Evolutionary conservation across 495 filamentous ascomycete species (phyloP), one percentile per base, ranked within the genome.

Genomic region (Hyphodiscus hymeniophilus): DNA sequence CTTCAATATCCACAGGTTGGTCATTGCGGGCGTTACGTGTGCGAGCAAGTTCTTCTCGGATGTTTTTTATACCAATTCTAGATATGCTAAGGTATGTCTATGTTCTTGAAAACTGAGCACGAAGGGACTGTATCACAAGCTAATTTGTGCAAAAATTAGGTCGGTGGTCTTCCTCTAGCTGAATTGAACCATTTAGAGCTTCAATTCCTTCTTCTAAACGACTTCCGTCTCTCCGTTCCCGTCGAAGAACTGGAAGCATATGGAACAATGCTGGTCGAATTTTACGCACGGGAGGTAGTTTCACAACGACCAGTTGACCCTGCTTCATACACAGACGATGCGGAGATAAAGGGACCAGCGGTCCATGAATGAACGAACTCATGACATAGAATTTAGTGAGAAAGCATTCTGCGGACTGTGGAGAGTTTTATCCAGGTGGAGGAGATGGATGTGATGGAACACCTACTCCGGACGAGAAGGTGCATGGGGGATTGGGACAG

Each of bases 1-100:
- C 63, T 99, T 92, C 66, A 99, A 99, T 66, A 99, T 99, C 54
- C 92, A 99, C 58, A 82, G 92, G 22, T 70, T 99, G 45, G 90
- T 97, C 38, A 99, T 99, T 64, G 89, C 92, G 7, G 92, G 90
- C 17, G 94, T 99, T 38, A 97, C 92, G 13, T 97, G 94, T 65
- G 91, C 94, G 10, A 95, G 90, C 76, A 99, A 99, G 69, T 99
- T 97, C 74, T 99, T 99, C 65, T 96, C 90, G 3, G 92, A 99
- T 70, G 89, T 97, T 35, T 99, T 99, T 59, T 99, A 97, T 60
- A 99, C 92, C 15, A 99, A 99, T 67, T 97, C 94, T 38, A 75
- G 92, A 77, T 99, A 99, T 64, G 92, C 94, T 51, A 99, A 97
- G 85, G 92, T 95, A 77, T 52, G 73, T 48, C 24, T 18, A 15